phyloP scores from a whole-genome alignment of 2,329 filamentous ascomycete species.

The Pyrenochaeta sp. region DNA sequence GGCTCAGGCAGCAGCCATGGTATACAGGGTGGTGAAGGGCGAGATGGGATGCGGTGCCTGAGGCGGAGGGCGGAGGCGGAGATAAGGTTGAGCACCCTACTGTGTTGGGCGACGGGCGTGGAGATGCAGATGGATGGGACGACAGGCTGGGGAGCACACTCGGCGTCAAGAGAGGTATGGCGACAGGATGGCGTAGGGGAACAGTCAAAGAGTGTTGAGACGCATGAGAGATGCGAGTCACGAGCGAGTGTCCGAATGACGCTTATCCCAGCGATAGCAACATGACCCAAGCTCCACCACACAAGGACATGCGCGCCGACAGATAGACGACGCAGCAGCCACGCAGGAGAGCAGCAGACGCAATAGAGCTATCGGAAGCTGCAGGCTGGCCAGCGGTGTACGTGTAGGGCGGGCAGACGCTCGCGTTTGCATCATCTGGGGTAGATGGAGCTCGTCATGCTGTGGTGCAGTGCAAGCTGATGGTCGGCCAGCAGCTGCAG shows the following conservation, averaged over 20 bases:
- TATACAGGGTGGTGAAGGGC: conserved; percentile 26
- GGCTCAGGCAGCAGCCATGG: conserved; percentile 51
- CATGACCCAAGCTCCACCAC: conserved; percentile 25
- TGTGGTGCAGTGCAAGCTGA: conserved; percentile 10
- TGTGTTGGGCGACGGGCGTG: conserved; percentile 17
- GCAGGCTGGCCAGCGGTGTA: conserved; percentile 14
- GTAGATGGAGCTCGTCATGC: conserved; percentile 26
- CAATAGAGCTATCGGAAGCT: conserved; percentile 23
- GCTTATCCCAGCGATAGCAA: conserved; percentile 39
- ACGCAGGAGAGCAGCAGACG: conserved; percentile 8
- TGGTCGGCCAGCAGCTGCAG: conserved; percentile 16
- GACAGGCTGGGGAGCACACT: conserved; percentile 3
- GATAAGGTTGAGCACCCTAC: conserved; percentile 46
- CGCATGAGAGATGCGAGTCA: conserved; percentile 34
- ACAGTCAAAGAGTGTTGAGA: conserved; percentile 35
- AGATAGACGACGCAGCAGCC: conserved; percentile 20
- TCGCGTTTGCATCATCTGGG: conserved; percentile 30
- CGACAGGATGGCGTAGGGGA: conserved; percentile 14
- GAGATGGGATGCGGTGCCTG: conserved; percentile 19
- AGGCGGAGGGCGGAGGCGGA: conserved; percentile 28
- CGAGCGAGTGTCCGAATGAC: conserved; percentile 48
- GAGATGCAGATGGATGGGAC: conserved; percentile 12
- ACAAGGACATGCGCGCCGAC: conserved; percentile 17
- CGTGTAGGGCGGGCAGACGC: conserved; percentile 23
- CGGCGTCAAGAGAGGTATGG: conserved; percentile 5